A percentile compares a stretch with the other conserved stretches of the same genome.
Evolutionary conservation across 208 protist species (phyloP).

Genomic region (Leishmania arabica): DNA sequence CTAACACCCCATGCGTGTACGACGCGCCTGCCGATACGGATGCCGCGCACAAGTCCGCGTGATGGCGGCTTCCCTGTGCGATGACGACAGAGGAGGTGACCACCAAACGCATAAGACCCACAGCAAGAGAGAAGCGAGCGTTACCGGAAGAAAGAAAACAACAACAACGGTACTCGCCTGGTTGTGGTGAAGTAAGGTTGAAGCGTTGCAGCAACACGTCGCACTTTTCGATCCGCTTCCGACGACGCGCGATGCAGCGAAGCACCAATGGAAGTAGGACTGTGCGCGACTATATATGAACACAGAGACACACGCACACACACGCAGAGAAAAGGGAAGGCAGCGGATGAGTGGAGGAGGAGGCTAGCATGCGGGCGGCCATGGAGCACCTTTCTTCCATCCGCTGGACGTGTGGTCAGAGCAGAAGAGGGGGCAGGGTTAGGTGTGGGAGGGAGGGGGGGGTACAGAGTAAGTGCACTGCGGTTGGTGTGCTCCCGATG

Average conservation of each 20-base stretch:
- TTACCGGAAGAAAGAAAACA: background rate
- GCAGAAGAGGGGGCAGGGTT: background rate
- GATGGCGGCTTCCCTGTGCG: background rate
- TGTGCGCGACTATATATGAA: background rate
- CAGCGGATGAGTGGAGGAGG: background rate
- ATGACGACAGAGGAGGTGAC: background rate
- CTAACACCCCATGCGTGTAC: background rate
- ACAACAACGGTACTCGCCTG: background rate
- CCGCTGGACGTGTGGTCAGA: background rate
- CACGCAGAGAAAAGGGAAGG: background rate
- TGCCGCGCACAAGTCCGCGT: background rate
- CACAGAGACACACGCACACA: background rate
- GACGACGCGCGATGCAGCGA: background rate
- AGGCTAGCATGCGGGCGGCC: background rate
- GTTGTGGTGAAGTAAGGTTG: background rate
- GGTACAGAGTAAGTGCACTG: background rate
- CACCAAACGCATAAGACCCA: background rate
- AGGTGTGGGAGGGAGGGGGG: background rate
- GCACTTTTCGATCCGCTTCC: background rate
- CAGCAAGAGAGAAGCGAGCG: background rate
- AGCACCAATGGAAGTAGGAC: too few species aligned
- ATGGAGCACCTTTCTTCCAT: background rate
- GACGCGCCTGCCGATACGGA: background rate
- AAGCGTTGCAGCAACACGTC: background rate
- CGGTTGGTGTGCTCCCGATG: background rate